Evolutionary conservation across 2,329 filamentous ascomycete genomes (phyloP), one percentile per base, ranked within the genome.

Genomic region (Alternaria hordeiaustralica): DNA sequence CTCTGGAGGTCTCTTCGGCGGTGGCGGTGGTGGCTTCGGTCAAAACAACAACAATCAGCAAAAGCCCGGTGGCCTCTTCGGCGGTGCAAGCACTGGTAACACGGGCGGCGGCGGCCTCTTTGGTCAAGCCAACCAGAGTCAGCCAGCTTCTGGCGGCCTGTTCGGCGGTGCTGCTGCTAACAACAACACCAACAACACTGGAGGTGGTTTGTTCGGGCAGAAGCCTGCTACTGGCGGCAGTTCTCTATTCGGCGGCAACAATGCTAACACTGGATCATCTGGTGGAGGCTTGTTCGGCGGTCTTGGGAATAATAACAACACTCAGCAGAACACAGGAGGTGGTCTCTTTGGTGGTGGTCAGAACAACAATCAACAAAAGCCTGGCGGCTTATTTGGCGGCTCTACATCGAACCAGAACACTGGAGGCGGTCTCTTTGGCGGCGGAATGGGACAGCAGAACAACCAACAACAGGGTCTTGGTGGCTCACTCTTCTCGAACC

Each of bases 51-150:
- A 79, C 55, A 76, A 75, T 26, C 77, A 79, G 58, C 73, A 75
- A 54, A 79, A 85, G 65, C 82, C 83, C 12, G 73, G 72, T 21
- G 73, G 76, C 13, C 68, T 80, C 4, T 80, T 81, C 33, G 78
- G 78, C 23, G 61, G 66, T 21, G 59, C 66, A 7, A 69, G 64
- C 51, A 68, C 71, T 26, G 69, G 77, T 28, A 74, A 80, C 33
- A 73, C 81, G 12, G 80, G 82, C 7, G 82, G 82, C 6, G 82
- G 81, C 6, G 82, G 86, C 2, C 77, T 88, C 4, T 89, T 89
- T 60, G 87, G 87, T 73, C 68, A 72, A 55, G 56, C 67, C 23
- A 68, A 71, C 58, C 64, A 73, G 62, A 55, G 6, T 76, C 45
- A 74, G 45, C 64, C 67, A 21, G 62, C 70, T 25, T 59, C 47